These are phyloP conservation scores for Quercus phellos DNA, from an alignment of 331 rosid genomes.

Conservation along the genomic window DNA sequence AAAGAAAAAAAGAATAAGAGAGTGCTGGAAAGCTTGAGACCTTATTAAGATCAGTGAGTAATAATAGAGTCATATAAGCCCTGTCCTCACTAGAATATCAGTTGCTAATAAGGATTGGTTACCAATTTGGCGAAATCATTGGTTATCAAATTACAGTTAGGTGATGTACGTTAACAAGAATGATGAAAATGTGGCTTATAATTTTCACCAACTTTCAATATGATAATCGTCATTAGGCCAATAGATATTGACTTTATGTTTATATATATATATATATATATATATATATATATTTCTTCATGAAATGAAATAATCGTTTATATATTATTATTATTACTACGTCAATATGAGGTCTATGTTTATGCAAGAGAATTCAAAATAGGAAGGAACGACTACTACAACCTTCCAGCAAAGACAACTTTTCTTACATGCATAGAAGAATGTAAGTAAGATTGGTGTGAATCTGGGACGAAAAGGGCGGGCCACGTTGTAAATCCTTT, in stretches of 20 bases:
- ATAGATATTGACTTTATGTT: slow-evolving; percentile 25
- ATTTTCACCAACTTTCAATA: slow-evolving; percentile 28
- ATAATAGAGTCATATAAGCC: background rate
- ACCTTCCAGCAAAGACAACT: slow-evolving; percentile 20
- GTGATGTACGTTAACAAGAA: slow-evolving; percentile 15
- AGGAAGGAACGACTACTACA: background rate
- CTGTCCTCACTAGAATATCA: slow-evolving; percentile 18
- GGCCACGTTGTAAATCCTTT: too few relatives aligned
- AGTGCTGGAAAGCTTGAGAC: background rate
- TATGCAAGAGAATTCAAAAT: background rate
- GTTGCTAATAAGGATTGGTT: slow-evolving; percentile 21
- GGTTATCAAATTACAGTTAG: slow-evolving; percentile 17
- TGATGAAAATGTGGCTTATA: slow-evolving; percentile 15
- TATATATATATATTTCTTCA: background rate
- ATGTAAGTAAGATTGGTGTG: slow-evolving; percentile 21
- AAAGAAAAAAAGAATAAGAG: background rate
- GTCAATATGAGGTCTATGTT: slow-evolving; percentile 16
- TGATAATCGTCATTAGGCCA: slow-evolving; percentile 15
- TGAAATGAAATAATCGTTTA: background rate
- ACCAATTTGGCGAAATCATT: slow-evolving; percentile 22
- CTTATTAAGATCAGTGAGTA: background rate
- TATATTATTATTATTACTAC: too few relatives aligned
- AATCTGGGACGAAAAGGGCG: background rate
- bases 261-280: background rate
- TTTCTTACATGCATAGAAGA: background rate